These are phyloP conservation scores for Daucus carota DNA, from an alignment of 129 eudicot species.

Conservation along the genomic window DH1_v3.0 NC_030386.2:33221001-33221500, in stretches of 20 bases:
- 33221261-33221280: background rate
- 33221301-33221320: conserved; percentile 85
- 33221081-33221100: no score
- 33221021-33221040: background rate
- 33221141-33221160: no score
- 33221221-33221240: background rate
- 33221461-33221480: conserved; percentile 86
- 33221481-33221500: conserved; percentile 48
- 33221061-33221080: no score
- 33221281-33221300: background rate
- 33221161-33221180: no score
- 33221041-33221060: no score
- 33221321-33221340: conserved; percentile 68
- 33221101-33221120: no score
- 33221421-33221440: conserved; percentile 80
- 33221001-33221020: background rate
- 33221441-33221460: conserved; percentile 67
- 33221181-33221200: background rate
- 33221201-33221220: background rate
- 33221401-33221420: conserved; percentile 92
- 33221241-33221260: background rate
- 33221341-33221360: conserved; percentile 77
- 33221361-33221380: conserved; percentile 83
- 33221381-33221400: conserved; percentile 87
- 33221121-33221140: no score